Evolutionary conservation across 805 yeast genomes (phyloP).

Genomic region (Saturnispora besseyi): DNA sequence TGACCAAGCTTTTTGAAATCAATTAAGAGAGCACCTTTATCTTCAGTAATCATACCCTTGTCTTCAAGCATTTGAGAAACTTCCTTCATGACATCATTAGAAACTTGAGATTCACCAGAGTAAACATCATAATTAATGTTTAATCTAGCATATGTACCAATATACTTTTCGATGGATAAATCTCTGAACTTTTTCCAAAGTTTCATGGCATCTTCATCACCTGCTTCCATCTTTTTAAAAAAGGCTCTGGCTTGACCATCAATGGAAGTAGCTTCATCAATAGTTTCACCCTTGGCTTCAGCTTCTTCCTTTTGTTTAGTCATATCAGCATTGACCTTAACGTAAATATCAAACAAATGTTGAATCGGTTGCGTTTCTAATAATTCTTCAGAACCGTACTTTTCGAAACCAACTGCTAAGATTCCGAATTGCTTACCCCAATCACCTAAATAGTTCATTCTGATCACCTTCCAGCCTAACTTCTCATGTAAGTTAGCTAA

Average conservation of each 20-base stretch:
- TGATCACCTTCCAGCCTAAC: constrained; percentile 84
- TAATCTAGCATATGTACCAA: constrained; percentile 82
- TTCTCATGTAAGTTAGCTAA: constrained; percentile 81
- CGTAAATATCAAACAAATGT: constrained; percentile 92
- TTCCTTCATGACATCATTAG: constrained; percentile 57
- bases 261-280: constrained; percentile 41
- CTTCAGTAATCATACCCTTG: constrained; percentile 68
- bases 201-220: constrained; percentile 68
- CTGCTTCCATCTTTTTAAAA: constrained; percentile 89
- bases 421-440: constrained; percentile 99
- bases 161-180: constrained; percentile 79
- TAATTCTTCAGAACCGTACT: constrained; percentile 72
- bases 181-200: constrained; percentile 87
- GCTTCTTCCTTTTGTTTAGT: constrained; percentile 49
- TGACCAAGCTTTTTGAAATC: constrained; percentile 70
- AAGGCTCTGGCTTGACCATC: constrained; percentile 81
- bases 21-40: constrained; percentile 83
- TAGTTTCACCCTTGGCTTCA: constrained; percentile 41
- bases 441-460: constrained; percentile 95
- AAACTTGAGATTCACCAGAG: constrained; percentile 94
- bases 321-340: constrained; percentile 72
- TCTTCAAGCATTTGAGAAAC: constrained; percentile 57
- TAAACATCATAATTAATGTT: constrained; percentile 83
- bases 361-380: constrained; percentile 76
- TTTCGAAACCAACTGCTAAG: constrained; percentile 84